Evolutionary conservation across 2,329 filamentous ascomycete species (phyloP), one percentile per base, ranked within the genome.

Genomic region (Lachnellula occidentalis): DNA sequence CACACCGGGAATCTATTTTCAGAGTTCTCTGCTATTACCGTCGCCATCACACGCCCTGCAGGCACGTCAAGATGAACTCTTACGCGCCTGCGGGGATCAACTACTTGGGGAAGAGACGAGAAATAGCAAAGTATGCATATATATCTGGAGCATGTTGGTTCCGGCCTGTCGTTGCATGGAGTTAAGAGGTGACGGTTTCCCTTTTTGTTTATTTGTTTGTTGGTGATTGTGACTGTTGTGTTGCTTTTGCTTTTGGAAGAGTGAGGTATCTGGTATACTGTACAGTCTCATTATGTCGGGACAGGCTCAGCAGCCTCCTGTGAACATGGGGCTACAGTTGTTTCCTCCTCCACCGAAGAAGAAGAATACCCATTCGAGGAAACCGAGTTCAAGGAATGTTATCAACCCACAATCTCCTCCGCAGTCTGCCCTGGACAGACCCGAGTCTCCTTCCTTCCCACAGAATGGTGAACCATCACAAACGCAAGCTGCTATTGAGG

Each of bases 341-440:
- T 70, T 70, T 53, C 67, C 67, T 55, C 63, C 68, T 24, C 61
- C 65, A 24, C 65, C 67, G 41, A 63, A 61, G 55, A 66, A 63
- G 54, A 63, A 58, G 48, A 64, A 53, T 42, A 62, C 58, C 19
- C 56, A 63, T 19, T 58, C 59, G 50, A 67, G 63, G 57, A 66
- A 59, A 58, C 55, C 61, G 43, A 67, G 64, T 59, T 57, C 61
- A 15, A 59, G 61, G 48, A 55, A 64, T 61, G 58, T 58, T 34
- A 51, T 55, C 7, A 59, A 49, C 22, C 59, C 62, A 39, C 62
- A 63, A 51, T 56, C 59, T 14, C 54, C 61, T 34, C 58, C 61
- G 15, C 48, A 57, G 34, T 59, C 64, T n/a, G 58, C 57, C 8
- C 45, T 61, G 5, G 61, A 65, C 31, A 57, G 60, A 54, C 48